phyloP scores from a whole-genome alignment of 768 basidiomycete genomes.

The Lactarius hengduanensis region DNA sequence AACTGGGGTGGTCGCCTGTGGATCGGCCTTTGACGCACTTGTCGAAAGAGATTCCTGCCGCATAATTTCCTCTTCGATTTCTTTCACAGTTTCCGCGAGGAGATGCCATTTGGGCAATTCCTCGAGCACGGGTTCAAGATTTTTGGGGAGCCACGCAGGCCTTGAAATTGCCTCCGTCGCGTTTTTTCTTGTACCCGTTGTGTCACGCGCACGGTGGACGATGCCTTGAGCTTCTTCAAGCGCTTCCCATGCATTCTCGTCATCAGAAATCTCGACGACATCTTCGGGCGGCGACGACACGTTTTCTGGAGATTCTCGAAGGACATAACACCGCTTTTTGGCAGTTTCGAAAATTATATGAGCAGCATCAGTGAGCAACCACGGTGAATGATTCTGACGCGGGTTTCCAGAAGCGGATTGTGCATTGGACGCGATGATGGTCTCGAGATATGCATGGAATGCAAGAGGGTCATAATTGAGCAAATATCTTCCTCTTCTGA shows the following conservation, averaged over 20 bases:
- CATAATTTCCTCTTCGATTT: constrained; percentile 85
- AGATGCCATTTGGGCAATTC: constrained; percentile 94
- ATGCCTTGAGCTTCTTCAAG: constrained; percentile 60
- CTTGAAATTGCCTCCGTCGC: constrained; percentile 33
- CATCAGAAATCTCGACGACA: constrained; percentile 48
- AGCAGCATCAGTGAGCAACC: constrained; percentile 93
- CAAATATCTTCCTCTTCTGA: constrained; percentile 57
- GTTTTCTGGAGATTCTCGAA: constrained; percentile 32
- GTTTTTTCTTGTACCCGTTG: constrained; percentile 24
- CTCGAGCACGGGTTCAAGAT: constrained; percentile 84
- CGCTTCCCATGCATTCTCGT: constrained; percentile 73
- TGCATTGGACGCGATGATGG: constrained; percentile 66
- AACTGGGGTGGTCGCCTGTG: neutral
- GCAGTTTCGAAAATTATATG: constrained; percentile 81
- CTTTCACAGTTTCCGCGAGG: constrained; percentile 79
- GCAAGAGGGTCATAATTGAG: constrained; percentile 88
- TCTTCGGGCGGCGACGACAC: constrained; percentile 31
- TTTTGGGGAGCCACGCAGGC: constrained; percentile 67
- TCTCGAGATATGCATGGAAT: constrained; percentile 90
- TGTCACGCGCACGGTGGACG: constrained; percentile 12
- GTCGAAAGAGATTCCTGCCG: constrained; percentile 47
- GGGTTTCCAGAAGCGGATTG: constrained; percentile 48
- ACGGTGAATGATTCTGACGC: constrained; percentile 72
- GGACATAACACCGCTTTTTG: constrained; percentile 75
- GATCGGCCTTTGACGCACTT: constrained; percentile 26